phyloP scores from a whole-genome alignment of 441 rosid species.

The Euphorbia celastroides region DNA sequence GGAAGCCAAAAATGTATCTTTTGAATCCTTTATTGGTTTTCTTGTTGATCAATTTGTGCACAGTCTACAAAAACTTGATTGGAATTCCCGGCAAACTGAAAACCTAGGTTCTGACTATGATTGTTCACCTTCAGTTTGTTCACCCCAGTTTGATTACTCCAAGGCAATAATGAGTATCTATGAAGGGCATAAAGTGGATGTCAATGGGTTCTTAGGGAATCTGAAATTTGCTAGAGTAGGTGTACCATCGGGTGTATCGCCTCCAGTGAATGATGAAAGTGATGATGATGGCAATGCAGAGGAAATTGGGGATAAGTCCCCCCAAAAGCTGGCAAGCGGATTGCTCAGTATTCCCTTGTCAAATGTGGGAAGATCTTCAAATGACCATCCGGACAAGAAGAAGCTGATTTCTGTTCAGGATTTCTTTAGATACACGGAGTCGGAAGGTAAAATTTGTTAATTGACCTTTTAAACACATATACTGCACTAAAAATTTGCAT shows the following conservation, averaged over 20 bases:
- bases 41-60: slow-evolving; percentile 54
- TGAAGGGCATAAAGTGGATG: slow-evolving; percentile 68
- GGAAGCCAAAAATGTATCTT: slow-evolving; percentile 38
- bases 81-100: slow-evolving; percentile 33
- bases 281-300: slow-evolving; percentile 49
- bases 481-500: neutral
- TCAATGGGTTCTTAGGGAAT: slow-evolving; percentile 75
- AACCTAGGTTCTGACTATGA: slow-evolving; percentile 22
- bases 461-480: neutral
- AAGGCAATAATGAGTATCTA: slow-evolving; percentile 48
- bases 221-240: slow-evolving; percentile 88
- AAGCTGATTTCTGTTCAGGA: slow-evolving; percentile 92
- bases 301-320: slow-evolving; percentile 47
- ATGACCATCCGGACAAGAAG: slow-evolving; percentile 93
- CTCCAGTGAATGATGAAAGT: slow-evolving; percentile 54
- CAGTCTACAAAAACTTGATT: slow-evolving; percentile 70
- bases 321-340: slow-evolving; percentile 73
- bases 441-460: slow-evolving; percentile 64
- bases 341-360: slow-evolving; percentile 78
- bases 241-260: slow-evolving; percentile 61
- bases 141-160: slow-evolving; percentile 38
- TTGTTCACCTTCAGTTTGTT: slow-evolving; percentile 19
- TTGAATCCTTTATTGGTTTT: slow-evolving; percentile 60
- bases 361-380: slow-evolving; percentile 77
- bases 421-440: slow-evolving; percentile 94